Evolutionary conservation across 2,329 filamentous ascomycete genomes (phyloP).

Genomic region (Aspergillus intermedius): DNA sequence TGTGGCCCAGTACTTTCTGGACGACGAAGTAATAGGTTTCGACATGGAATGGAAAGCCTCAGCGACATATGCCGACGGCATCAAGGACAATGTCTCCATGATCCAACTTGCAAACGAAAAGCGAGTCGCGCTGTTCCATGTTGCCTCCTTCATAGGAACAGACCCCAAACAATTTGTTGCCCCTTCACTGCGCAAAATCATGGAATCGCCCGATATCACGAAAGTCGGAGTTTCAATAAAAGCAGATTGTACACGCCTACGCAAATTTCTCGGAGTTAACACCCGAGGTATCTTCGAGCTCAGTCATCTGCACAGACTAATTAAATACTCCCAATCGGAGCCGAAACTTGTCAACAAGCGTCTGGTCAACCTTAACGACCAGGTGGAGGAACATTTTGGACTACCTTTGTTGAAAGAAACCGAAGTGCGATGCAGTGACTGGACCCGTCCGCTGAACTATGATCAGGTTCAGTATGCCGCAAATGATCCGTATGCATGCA

Average conservation of each 20-base stretch:
- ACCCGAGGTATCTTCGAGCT: conserved; percentile 68
- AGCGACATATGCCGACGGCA: conserved; percentile 40
- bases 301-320: conserved; percentile 71
- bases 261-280: conserved; percentile 58
- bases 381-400: conserved; percentile 64
- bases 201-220: conserved; percentile 62
- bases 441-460: conserved; percentile 57
- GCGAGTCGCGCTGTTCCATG: conserved; percentile 73
- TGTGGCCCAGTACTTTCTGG: conserved; percentile 58
- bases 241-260: conserved; percentile 63
- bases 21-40: conserved; percentile 70
- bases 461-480: conserved; percentile 69
- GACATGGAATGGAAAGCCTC: conserved; percentile 76
- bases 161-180: conserved; percentile 54
- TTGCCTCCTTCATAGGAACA: conserved; percentile 55
- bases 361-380: conserved; percentile 59
- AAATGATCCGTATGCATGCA: conserved; percentile 73
- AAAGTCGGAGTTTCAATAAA: conserved; percentile 74
- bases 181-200: conserved; percentile 62
- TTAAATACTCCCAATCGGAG: conserved; percentile 57
- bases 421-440: conserved; percentile 66
- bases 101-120: conserved; percentile 75
- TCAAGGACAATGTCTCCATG: conserved; percentile 67
- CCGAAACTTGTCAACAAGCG: conserved; percentile 57
- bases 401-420: conserved; percentile 69